phyloP scores from a whole-genome alignment of 2,329 filamentous ascomycete genomes.

The Pochonia chlamydosporia region DNA sequence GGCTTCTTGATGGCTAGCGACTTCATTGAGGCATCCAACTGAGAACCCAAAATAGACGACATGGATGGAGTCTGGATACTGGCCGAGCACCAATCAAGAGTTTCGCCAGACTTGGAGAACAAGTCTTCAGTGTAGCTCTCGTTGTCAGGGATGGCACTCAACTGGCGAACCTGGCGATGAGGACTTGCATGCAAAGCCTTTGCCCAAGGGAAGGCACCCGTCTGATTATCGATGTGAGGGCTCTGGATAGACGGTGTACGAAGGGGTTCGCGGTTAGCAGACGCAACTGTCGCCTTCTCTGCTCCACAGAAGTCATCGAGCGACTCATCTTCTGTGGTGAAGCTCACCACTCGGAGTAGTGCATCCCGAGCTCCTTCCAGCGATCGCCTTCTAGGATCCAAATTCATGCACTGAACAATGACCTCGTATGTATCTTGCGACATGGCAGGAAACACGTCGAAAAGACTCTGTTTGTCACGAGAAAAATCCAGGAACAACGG shows the following conservation, averaged over 20 bases:
- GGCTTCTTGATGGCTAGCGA: constrained; percentile 54
- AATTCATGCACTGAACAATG: constrained; percentile 79
- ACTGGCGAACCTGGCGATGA: constrained; percentile 64
- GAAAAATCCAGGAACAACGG: constrained; percentile 90
- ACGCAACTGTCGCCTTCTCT: constrained; percentile 70
- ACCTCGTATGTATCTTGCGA: constrained; percentile 97
- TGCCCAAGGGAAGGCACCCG: constrained; percentile 87
- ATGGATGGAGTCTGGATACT: constrained; percentile 74
- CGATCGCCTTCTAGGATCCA: constrained; percentile 87
- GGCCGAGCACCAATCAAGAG: constrained; percentile 72
- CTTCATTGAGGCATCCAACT: constrained; percentile 73
- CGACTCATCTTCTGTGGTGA: constrained; percentile 87
- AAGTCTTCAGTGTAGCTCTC: constrained; percentile 78
- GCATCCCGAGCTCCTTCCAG: constrained; percentile 71
- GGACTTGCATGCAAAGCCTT: constrained; percentile 78
- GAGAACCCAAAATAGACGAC: constrained; percentile 79
- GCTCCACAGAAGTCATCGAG: constrained; percentile 91
- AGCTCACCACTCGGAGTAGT: constrained; percentile 74
- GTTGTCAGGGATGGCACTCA: constrained; percentile 80
- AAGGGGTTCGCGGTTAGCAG: constrained; percentile 88
- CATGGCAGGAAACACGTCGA: constrained; percentile 98
- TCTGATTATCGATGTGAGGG: constrained; percentile 61
- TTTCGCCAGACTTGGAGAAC: constrained; percentile 71
- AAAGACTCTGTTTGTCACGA: constrained; percentile 88
- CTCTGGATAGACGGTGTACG: constrained; percentile 93